phyloP scores from a whole-genome alignment of 129 eudicot species.

The Flaveria trinervia region DNA sequence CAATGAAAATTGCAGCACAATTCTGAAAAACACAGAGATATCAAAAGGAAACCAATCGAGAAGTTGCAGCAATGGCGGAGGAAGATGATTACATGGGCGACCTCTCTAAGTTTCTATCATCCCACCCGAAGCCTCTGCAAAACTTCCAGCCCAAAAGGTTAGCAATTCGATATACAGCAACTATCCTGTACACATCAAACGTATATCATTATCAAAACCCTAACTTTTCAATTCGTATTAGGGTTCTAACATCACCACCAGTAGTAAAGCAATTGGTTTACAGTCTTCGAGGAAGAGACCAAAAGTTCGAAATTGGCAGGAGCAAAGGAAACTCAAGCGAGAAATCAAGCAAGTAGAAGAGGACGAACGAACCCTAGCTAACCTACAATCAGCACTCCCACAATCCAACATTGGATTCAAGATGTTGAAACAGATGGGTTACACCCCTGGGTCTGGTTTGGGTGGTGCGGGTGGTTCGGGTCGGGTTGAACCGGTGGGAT shows the following conservation, averaged over 20 bases:
- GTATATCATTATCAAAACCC: constrained; percentile 17
- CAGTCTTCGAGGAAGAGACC: constrained; percentile 50
- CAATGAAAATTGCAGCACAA: background rate
- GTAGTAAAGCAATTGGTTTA: constrained; percentile 10
- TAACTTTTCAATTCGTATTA: constrained; percentile 28
- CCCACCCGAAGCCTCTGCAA: constrained; percentile 40
- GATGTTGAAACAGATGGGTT: constrained; percentile 90
- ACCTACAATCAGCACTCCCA: constrained; percentile 67
- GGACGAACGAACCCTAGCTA: constrained; percentile 70
- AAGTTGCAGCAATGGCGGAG: constrained; percentile 44
- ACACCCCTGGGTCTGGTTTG: constrained; percentile 78
- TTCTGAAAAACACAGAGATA: background rate
- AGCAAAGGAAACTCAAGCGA: constrained; percentile 56
- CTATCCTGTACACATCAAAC: background rate
- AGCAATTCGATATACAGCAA: background rate
- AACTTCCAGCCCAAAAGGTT: constrained; percentile 49
- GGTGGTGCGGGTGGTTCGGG: constrained; percentile 94
- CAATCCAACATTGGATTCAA: constrained; percentile 90
- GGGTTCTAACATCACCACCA: constrained; percentile 31
- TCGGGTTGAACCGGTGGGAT: constrained; percentile 60
- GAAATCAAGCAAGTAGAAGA: constrained; percentile 65
- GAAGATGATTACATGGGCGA: constrained; percentile 97
- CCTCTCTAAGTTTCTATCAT: constrained; percentile 69
- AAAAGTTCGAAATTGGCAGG: constrained; percentile 59
- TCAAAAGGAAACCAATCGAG: background rate